Base-by-base conservation (phyloP, 163 green algal genomes). In the Chlamydomonas reinhardtii region DNA sequence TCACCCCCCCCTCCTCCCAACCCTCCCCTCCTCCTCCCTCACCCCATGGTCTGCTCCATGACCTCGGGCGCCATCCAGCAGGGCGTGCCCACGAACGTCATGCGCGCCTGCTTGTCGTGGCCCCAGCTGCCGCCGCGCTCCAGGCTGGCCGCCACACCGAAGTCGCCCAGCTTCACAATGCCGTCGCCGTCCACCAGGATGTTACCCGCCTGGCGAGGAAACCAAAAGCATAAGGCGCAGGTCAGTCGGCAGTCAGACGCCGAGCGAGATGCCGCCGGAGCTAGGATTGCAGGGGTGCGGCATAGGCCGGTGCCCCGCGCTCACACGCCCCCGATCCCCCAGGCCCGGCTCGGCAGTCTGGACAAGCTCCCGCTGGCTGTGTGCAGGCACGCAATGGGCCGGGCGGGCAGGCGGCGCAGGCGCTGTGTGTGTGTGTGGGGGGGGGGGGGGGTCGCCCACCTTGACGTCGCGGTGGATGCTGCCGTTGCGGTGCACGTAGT, bases 41-140 rank as follows among this genome's bases (percentile, higher is more conserved):
- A 85, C 79, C 79, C 79, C 4, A 61, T 39, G 17, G 93, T 95
- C 90, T 98, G 96, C 93, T 99, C 96, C 97, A 99, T 99, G 70
- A 99, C 98, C 92, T 99, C 98, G 5, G 97, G 98, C 35, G 98
- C 98, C 98, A 99, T 99, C 97, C 97, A 99, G 95, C 97, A 99
- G 31, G 98, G 98, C 35, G 98, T 99, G 72, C 98, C 98, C 32
- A 99, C 97, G 93, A 99, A 99, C 0, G 98, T 99, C 90, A 97
- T 98, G 75, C 97, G 94, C 0, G 90, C 77, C 77, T 92, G 85
- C 73, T 97, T 94, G 70, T 95, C 91, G 82, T 96, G 94, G 73
- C 98, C 97, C 98, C 97, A 99, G 9, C 93, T 96, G 6, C 95
- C 97, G 14, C 91, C 78, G 2, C 96, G 92, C 82, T 98, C 96